These are phyloP conservation scores for Starmera stellimalicola DNA, from an alignment of 1,139 yeast genomes.

Conservation along the genomic window DNA sequence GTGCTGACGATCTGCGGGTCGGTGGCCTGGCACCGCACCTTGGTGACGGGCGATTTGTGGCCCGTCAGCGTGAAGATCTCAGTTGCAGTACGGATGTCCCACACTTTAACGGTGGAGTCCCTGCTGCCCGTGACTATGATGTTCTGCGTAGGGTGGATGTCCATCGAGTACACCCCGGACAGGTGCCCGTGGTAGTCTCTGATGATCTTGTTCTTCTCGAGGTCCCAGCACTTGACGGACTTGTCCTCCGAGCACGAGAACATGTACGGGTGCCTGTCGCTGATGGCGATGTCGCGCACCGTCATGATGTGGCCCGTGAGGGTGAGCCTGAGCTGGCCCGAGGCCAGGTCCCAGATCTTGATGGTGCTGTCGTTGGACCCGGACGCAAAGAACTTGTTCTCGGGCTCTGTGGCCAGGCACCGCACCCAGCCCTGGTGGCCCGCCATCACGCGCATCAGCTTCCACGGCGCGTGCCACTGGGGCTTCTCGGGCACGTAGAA, in stretches of 20 bases:
- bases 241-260: slow-evolving; percentile 94
- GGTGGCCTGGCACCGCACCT: slow-evolving; percentile 54
- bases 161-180: slow-evolving; percentile 79
- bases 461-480: slow-evolving; percentile 57
- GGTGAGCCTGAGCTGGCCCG: slow-evolving; percentile 60
- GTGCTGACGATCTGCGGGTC: slow-evolving; percentile 85
- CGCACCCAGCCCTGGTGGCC: slow-evolving; percentile 96
- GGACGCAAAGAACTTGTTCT: slow-evolving; percentile 84
- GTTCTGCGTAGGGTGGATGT: slow-evolving; percentile 81
- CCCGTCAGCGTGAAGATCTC: slow-evolving; percentile 77
- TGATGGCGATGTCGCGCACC: slow-evolving; percentile 66
- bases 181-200: slow-evolving; percentile 92
- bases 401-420: slow-evolving; percentile 71
- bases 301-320: slow-evolving; percentile 90
- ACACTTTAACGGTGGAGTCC: slow-evolving; percentile 77
- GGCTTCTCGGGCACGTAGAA: slow-evolving; percentile 22
- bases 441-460: slow-evolving; percentile 60
- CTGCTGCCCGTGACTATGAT: slow-evolving; percentile 85
- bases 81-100: slow-evolving; percentile 84
- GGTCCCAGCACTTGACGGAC: slow-evolving; percentile 93
- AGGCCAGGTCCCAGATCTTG: slow-evolving; percentile 84
- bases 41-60: slow-evolving; percentile 67
- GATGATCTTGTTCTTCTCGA: slow-evolving; percentile 74
- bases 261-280: slow-evolving; percentile 73
- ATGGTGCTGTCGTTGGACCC: slow-evolving; percentile 87